Conservation (phyloP, 2,329 filamentous ascomycete genomes). For the Cordyceps tenuipes region DNA sequence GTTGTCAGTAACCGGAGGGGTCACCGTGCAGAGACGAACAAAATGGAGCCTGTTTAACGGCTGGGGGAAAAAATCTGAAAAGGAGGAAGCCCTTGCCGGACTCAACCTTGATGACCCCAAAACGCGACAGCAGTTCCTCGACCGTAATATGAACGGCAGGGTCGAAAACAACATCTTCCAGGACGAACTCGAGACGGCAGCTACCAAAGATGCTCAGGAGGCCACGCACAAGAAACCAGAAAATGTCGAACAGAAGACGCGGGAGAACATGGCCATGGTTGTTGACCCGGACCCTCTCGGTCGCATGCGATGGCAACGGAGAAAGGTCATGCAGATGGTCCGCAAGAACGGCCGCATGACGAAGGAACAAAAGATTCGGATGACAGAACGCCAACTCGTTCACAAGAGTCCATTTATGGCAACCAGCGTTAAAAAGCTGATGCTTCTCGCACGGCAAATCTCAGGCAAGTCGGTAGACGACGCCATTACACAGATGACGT, state of each 20-base stretch:
- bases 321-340: constrained; percentile 73
- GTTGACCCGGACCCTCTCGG: constrained; percentile 68
- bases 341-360: constrained; percentile 46
- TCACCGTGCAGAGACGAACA: constrained; percentile 27
- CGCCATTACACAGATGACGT: constrained; percentile 89
- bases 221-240: background rate
- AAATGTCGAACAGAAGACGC: constrained; percentile 21
- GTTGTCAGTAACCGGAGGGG: background rate
- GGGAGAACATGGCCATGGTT: constrained; percentile 49
- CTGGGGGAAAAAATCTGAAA: constrained; percentile 24
- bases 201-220: constrained; percentile 31
- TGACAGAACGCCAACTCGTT: constrained; percentile 46
- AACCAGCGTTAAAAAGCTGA: constrained; percentile 87
- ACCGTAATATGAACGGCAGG: constrained; percentile 31
- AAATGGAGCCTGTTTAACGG: constrained; percentile 34
- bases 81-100: constrained; percentile 22
- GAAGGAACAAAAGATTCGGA: constrained; percentile 57
- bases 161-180: constrained; percentile 55
- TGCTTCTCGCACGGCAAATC: constrained; percentile 78
- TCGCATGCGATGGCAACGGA: constrained; percentile 70
- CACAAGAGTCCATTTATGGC: constrained; percentile 65
- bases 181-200: constrained; percentile 38
- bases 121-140: constrained; percentile 33
- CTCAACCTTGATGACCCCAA: constrained; percentile 34
- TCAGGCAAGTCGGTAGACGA: constrained; percentile 89